Percentiles rank a stretch among this genome's conserved stretches.
Evolutionary conservation across 1,284 basidiomycete species (phyloP).

Genomic region (Malassezia brasiliensis): DNA sequence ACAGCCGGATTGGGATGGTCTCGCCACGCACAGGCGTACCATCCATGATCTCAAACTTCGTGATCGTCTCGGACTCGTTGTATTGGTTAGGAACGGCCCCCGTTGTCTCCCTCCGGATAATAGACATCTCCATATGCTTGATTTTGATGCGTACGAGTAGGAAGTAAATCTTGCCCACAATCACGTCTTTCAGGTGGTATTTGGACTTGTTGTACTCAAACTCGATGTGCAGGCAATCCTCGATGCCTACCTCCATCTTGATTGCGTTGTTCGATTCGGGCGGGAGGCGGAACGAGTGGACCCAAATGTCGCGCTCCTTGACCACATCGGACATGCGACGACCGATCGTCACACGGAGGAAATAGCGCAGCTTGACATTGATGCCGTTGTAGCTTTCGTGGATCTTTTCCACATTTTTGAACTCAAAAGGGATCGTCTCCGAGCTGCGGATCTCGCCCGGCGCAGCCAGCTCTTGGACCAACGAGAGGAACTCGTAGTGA

Average conservation of each 20-base stretch:
- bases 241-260: constrained; percentile 99
- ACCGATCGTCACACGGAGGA: constrained; percentile 81
- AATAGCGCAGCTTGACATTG: constrained; percentile 89
- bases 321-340: constrained; percentile 81
- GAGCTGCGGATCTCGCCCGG: constrained; percentile 90
- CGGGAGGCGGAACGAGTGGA: constrained; percentile 95
- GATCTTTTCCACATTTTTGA: constrained; percentile 99
- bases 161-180: constrained; percentile 99
- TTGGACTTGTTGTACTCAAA: constrained; percentile 99
- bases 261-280: constrained; percentile 94
- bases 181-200: constrained; percentile 97
- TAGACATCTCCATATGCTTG: constrained; percentile 98
- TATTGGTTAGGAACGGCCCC: constrained; percentile 83
- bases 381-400: constrained; percentile 96
- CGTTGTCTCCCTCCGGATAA: constrained; percentile 92
- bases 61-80: constrained; percentile 97
- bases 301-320: constrained; percentile 92
- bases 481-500: constrained; percentile 91
- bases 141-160: constrained; percentile 97
- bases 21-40: constrained; percentile 69
- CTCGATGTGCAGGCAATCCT: constrained; percentile 96
- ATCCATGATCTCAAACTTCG: constrained; percentile 95
- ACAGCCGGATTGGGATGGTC: constrained; percentile 93
- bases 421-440: constrained; percentile 87
- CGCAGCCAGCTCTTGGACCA: constrained; percentile 85